These are phyloP conservation scores for Leptographium flavum DNA, from an alignment of 2,329 filamentous ascomycete species.

Conservation along the genomic window DNA sequence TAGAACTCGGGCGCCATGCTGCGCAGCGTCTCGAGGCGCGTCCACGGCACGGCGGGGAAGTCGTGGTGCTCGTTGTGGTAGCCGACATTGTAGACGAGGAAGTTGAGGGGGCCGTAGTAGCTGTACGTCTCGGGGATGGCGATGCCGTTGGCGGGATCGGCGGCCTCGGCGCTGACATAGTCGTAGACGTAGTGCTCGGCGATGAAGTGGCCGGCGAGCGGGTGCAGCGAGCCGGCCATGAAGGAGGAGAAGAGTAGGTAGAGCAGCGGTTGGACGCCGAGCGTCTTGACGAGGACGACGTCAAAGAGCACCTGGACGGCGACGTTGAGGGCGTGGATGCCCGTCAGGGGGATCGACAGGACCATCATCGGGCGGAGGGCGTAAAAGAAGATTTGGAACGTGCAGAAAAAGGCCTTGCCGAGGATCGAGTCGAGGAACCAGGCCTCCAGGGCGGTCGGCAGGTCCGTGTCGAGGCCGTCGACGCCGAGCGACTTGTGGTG, in stretches of 20 bases:
- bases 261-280: slow-evolving; percentile 50
- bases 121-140: slow-evolving; percentile 86
- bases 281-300: slow-evolving; percentile 44
- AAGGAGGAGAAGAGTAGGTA: slow-evolving; percentile 87
- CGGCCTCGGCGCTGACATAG: slow-evolving; percentile 39
- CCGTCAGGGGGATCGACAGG: slow-evolving; percentile 77
- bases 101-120: slow-evolving; percentile 88
- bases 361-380: slow-evolving; percentile 90
- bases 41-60: slow-evolving; percentile 95
- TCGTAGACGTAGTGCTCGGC: slow-evolving; percentile 88
- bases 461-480: slow-evolving; percentile 87
- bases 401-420: slow-evolving; percentile 97
- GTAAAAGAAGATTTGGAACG: slow-evolving; percentile 98
- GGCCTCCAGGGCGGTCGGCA: slow-evolving; percentile 83
- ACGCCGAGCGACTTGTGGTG: slow-evolving; percentile 98
- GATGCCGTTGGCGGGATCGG: slow-evolving; percentile 43
- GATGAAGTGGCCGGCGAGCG: slow-evolving; percentile 94
- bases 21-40: slow-evolving; percentile 61
- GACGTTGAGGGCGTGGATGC: slow-evolving; percentile 74
- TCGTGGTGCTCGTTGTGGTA: slow-evolving; percentile 98
- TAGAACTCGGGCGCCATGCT: slow-evolving; percentile 85
- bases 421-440: slow-evolving; percentile 87
- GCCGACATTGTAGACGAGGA: slow-evolving; percentile 92
- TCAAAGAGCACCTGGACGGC: slow-evolving; percentile 66
- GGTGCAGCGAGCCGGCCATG: slow-evolving; percentile 84